Percentiles rank a stretch among this genome's conserved stretches.
phyloP scores from a whole-genome alignment of 768 basidiomycete species.

The Podaxis rugospora region DNA sequence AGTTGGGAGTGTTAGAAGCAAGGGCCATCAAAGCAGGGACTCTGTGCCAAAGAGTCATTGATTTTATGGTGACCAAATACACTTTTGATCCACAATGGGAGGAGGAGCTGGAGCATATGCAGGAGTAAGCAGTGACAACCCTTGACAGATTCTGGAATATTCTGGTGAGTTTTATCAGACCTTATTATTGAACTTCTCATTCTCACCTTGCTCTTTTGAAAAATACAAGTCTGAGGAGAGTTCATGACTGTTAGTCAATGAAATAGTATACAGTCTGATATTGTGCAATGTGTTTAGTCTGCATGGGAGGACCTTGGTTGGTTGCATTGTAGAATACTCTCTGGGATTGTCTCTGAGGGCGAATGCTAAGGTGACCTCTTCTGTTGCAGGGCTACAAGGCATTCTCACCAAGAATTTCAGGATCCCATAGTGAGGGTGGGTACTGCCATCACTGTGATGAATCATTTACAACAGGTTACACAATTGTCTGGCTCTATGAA shows the following conservation, averaged over 20 bases:
- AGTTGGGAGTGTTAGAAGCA: background rate
- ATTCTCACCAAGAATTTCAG: background rate
- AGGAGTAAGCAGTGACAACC: background rate
- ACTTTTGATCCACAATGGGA: background rate
- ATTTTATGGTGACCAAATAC: background rate
- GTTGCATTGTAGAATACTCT: background rate
- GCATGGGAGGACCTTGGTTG: too few species aligned
- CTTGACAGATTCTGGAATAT: background rate
- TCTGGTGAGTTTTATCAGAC: background rate
- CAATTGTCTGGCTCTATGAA: background rate
- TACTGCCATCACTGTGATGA: background rate
- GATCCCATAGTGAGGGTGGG: background rate
- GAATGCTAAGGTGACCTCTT: background rate
- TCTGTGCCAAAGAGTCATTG: background rate
- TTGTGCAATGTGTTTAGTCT: background rate
- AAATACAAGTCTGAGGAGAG: background rate
- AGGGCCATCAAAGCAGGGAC: background rate
- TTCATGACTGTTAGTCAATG: background rate
- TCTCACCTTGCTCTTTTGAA: background rate
- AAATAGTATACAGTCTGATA: background rate
- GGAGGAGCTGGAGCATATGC: background rate
- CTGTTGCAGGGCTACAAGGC: background rate
- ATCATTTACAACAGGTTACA: background rate
- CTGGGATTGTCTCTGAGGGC: background rate
- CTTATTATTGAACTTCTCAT: background rate